phyloP scores from a whole-genome alignment of 495 filamentous ascomycete genomes.

The Annulohypoxylon moriforme region DNA sequence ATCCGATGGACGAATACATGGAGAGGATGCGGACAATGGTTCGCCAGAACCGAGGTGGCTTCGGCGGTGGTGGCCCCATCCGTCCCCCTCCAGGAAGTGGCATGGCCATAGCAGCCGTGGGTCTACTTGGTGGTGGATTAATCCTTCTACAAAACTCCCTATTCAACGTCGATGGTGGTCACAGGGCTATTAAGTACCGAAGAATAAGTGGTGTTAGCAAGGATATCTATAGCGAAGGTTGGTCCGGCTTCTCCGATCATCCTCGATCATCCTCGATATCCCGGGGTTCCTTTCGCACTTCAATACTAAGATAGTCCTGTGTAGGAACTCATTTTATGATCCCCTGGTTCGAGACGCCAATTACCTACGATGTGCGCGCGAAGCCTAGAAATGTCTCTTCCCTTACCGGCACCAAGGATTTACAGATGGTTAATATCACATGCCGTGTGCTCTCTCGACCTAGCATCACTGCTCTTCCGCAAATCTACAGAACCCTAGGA shows the following conservation, averaged over 20 bases:
- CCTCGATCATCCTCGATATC: not conserved
- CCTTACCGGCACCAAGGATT: conserved; percentile 96
- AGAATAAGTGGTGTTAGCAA: conserved; percentile 93
- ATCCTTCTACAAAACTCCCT: conserved; percentile 82
- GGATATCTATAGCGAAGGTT: conserved; percentile 97
- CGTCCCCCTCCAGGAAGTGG: conserved; percentile 46
- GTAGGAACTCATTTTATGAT: conserved; percentile 91
- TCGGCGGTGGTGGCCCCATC: conserved; percentile 46
- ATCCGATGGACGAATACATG: conserved; percentile 58
- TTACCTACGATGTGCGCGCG: conserved; percentile 97
- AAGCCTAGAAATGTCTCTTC: conserved; percentile 97
- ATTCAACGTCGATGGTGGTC: conserved; percentile 99
- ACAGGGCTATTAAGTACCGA: conserved; percentile 98
- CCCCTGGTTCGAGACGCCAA: conserved; percentile 96
- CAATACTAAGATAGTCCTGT: conserved; percentile 23
- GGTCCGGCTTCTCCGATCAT: conserved; percentile 31
- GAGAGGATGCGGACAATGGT: conserved; percentile 46
- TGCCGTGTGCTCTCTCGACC: conserved; percentile 98
- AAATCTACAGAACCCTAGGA: conserved; percentile 96
- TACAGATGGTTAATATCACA: conserved; percentile 99
- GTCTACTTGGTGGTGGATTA: conserved; percentile 71
- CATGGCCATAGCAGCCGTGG: conserved; percentile 52
- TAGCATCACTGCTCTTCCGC: conserved; percentile 85
- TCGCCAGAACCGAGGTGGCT: conserved; percentile 50
- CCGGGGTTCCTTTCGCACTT: not conserved